Conservation (phyloP, 192 early-diverging fungal genomes). For the Podila epigama region DNA sequence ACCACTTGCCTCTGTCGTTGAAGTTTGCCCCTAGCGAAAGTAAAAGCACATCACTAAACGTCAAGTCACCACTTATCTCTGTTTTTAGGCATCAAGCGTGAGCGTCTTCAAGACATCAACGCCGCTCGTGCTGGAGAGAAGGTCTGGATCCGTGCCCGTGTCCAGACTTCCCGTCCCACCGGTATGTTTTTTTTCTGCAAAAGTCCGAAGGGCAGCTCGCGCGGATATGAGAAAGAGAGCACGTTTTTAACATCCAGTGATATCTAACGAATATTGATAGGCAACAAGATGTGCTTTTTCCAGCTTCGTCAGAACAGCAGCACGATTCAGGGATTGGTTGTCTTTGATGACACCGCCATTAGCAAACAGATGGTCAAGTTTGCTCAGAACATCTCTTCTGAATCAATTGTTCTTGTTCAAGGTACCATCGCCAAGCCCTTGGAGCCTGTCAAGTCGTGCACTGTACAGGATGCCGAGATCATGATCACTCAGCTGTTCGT, state of each 20-base stretch:
- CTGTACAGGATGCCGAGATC: slow-evolving; percentile 93
- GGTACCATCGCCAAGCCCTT: slow-evolving; percentile 79
- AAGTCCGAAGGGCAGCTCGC: too few relatives aligned
- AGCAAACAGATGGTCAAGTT: slow-evolving; percentile 99
- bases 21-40: neutral
- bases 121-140: slow-evolving; percentile 71
- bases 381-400: slow-evolving; percentile 67
- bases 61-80: neutral
- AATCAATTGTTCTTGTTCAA: slow-evolving; percentile 91
- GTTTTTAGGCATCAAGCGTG: slow-evolving; percentile 63
- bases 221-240: too few relatives aligned
- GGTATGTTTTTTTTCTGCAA: too few relatives aligned
- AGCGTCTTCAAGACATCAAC: slow-evolving; percentile 70
- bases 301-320: slow-evolving; percentile 84
- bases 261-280: too few relatives aligned
- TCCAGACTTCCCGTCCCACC: slow-evolving; percentile 89
- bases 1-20: neutral
- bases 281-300: slow-evolving; percentile 89
- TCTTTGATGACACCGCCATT: slow-evolving; percentile 71
- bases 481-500: slow-evolving; percentile 71
- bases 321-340: slow-evolving; percentile 91
- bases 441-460: slow-evolving; percentile 91
- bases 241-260: too few relatives aligned
- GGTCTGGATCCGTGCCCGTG: slow-evolving; percentile 86
- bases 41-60: neutral